Evolutionary conservation across 495 filamentous ascomycete species (phyloP), one percentile per base, ranked within the genome.

Genomic region (Penicillium parvum): DNA sequence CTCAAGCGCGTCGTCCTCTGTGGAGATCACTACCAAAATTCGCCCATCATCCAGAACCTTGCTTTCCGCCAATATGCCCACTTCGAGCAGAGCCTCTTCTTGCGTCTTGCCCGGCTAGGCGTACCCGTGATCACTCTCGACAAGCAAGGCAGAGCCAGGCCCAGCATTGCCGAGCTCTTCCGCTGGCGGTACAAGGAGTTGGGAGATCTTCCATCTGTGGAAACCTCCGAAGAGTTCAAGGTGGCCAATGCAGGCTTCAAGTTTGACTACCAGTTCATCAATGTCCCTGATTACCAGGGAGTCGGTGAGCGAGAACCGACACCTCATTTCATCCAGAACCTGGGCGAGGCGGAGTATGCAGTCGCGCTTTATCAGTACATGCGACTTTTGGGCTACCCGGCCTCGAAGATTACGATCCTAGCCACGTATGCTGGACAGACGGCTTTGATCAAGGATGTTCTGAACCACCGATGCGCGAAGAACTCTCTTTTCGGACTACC

Each of bases 331-430:
- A 85, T 96, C 41, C 94, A 97, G 65, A 99, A 99, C 54, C 68
- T 97, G 17, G 92, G 94, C 19, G 92, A 99, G 61, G 92, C 92
- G 0, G 92, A 99, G 68, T 97, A 97, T 55, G 85, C 88, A 7
- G 92, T 96, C 28, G 94, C 94, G 18, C 74, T 97, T 35, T 99
- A 83, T 66, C 88, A 94, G 68, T 99, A 96, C 57, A 97, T 99
- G 94, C 85, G 92, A 18, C 73, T 99, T 35, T 80, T 99, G 5
- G 92, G 90, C 8, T 99, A 99, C 63, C 90, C 94, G n/a, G 85
- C 88, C 2, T 76, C 79, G 26, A 90, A 84, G 58, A 95, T 97
- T 63, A 85, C 81, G 20, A 95, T 99, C 39, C 72, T 99, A 23
- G 84, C 88, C 9, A 90, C 92, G 1, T 99, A 99, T 62, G 89